phyloP scores from a whole-genome alignment of 2,329 filamentous ascomycete species.

The Alternaria sp. region DNA sequence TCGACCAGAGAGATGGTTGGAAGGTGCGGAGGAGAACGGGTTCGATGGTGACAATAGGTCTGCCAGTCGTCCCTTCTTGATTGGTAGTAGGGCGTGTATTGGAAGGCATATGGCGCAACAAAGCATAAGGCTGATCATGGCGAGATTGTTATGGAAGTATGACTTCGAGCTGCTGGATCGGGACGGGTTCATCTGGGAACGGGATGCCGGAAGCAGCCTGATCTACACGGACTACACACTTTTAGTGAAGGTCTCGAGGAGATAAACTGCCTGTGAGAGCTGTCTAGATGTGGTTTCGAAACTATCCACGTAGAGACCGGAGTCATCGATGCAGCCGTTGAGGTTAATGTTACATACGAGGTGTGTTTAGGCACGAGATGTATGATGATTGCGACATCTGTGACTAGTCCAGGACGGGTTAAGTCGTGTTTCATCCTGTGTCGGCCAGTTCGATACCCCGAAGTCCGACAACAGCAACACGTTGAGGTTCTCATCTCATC shows the following conservation, averaged over 20 bases:
- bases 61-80: slow-evolving; percentile 5
- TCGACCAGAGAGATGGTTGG: slow-evolving; percentile 5
- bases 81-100: slow-evolving; percentile 2
- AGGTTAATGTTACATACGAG: not conserved
- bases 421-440: not conserved
- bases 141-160: slow-evolving; percentile 1
- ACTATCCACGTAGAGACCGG: not conserved
- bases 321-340: not conserved
- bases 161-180: slow-evolving; percentile 6
- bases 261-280: not conserved
- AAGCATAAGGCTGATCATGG: slow-evolving; percentile 6
- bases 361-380: not conserved
- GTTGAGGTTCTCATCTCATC: not conserved
- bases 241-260: not conserved
- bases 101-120: slow-evolving; percentile 7
- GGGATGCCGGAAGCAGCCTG: slow-evolving; percentile 2
- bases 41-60: slow-evolving; percentile 5
- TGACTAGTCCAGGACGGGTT: not conserved
- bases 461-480: not conserved
- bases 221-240: slow-evolving; percentile 9
- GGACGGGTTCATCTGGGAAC: slow-evolving; percentile 4
- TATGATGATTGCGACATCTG: not conserved
- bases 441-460: not conserved
- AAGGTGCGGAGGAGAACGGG: slow-evolving; percentile 4
- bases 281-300: not conserved